These are phyloP conservation scores for Tolypocladium paradoxum DNA, from an alignment of 2,329 filamentous ascomycete species.

Conservation along the genomic window DNA sequence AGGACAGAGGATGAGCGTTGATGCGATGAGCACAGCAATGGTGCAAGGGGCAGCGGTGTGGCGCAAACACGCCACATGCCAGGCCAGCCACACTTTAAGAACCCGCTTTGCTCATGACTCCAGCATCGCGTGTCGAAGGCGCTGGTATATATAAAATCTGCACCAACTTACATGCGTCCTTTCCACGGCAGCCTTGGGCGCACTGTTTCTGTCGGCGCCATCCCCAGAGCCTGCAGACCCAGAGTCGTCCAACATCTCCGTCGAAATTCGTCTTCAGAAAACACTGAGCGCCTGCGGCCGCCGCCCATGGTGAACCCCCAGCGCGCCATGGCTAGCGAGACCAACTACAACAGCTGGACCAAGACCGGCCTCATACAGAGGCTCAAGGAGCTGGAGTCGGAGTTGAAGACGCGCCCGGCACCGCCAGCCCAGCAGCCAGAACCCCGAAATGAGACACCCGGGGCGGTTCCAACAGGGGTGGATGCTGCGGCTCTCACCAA, in stretches of 20 bases:
- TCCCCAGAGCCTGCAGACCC: constrained; percentile 5
- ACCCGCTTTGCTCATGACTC: neutral
- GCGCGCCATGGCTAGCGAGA: constrained; percentile 18
- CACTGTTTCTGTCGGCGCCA: constrained; percentile 12
- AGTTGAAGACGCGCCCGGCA: constrained; percentile 40
- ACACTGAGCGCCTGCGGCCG: neutral
- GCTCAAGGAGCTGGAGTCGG: constrained; percentile 55
- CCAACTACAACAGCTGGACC: constrained; percentile 55
- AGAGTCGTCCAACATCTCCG: constrained; percentile 1
- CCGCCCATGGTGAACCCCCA: neutral
- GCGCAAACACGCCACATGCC: neutral
- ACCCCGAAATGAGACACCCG: neutral
- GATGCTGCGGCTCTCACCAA: neutral
- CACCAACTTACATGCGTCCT: constrained; percentile 15
- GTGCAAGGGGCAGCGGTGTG: neutral
- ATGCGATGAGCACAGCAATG: neutral
- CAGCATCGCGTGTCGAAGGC: neutral
- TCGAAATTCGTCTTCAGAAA: constrained; percentile 4
- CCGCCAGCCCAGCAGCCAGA: constrained; percentile 5
- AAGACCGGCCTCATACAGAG: constrained; percentile 57
- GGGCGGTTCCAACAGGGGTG: neutral
- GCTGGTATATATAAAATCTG: neutral
- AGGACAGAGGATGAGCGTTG: neutral
- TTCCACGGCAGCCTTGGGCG: constrained; percentile 14
- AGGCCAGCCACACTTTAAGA: neutral